A percentile compares a stretch with the other conserved stretches of the same genome.
Evolutionary conservation across 78 protist species (phyloP).

Genomic region (Acrasis kona): DNA sequence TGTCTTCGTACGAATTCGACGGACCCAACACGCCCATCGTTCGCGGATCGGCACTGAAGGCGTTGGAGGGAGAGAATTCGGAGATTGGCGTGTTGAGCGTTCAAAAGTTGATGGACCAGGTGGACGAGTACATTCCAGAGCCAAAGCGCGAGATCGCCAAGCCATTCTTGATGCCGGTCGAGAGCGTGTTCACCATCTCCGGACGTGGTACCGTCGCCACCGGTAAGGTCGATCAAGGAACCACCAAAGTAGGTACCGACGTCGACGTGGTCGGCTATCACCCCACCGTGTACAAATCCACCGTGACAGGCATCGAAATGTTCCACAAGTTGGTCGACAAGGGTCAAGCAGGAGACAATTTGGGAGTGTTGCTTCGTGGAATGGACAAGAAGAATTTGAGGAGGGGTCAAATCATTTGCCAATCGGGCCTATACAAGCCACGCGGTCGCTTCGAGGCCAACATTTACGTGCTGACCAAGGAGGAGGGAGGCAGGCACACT

Average conservation of each 20-base stretch:
- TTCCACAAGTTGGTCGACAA: slow-evolving; percentile 72
- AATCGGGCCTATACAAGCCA: slow-evolving; percentile 69
- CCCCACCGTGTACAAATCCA: neutral
- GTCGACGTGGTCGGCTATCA: slow-evolving; percentile 6
- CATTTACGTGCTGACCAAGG: slow-evolving; percentile 81
- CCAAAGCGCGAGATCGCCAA: slow-evolving; percentile 67
- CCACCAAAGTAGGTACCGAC: slow-evolving; percentile 47
- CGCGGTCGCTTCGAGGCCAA: slow-evolving; percentile 61
- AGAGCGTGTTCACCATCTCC: slow-evolving; percentile 72
- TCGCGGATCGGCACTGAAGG: slow-evolving; percentile 73
- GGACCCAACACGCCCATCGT: slow-evolving; percentile 58
- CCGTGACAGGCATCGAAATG: slow-evolving; percentile 82
- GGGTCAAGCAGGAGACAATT: slow-evolving; percentile 92
- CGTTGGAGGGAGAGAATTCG: slow-evolving; percentile 45
- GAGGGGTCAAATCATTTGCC: slow-evolving; percentile 41
- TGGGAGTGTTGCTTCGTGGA: slow-evolving; percentile 80
- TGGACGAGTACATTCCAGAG: slow-evolving; percentile 56
- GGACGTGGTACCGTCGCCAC: slow-evolving; percentile 95
- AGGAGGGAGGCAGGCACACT: slow-evolving; percentile 93
- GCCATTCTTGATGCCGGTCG: slow-evolving; percentile 90
- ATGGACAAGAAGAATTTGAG: neutral
- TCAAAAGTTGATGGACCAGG: slow-evolving; percentile 59
- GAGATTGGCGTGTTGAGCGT: slow-evolving; percentile 39
- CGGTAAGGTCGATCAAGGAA: slow-evolving; percentile 85
- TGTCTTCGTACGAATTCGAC: slow-evolving; percentile 69